Evolutionary conservation across 2,329 filamentous ascomycete species (phyloP).

Genomic region (Helicocarpus griseus): DNA sequence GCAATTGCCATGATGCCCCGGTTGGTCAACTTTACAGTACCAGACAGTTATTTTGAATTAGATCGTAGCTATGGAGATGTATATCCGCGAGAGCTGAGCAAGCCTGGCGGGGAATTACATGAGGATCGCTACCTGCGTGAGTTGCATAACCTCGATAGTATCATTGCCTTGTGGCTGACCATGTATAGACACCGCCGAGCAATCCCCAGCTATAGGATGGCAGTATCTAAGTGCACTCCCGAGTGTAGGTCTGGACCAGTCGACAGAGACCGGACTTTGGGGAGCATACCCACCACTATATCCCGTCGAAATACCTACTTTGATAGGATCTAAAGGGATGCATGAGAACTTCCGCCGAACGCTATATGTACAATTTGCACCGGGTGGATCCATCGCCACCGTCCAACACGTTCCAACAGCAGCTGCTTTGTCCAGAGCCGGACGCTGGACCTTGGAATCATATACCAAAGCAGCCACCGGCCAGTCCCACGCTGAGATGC

Average conservation of each 20-base stretch:
- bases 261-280: neutral
- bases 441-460: neutral
- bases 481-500: neutral
- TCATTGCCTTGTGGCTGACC: no score
- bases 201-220: neutral
- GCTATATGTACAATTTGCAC: constrained; percentile 3
- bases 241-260: neutral
- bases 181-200: neutral
- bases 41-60: constrained; percentile 2
- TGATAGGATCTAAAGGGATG: no score
- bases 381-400: constrained; percentile 1
- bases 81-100: neutral
- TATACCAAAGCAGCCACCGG: neutral
- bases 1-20: constrained; percentile 9
- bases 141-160: neutral
- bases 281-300: neutral
- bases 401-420: neutral
- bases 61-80: neutral
- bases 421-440: neutral
- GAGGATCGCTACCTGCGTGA: neutral
- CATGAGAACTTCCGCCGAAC: neutral
- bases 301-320: neutral
- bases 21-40: constrained; percentile 3
- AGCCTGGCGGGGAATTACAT: neutral
- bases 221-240: neutral